Conservation (phyloP, 331 rosid species). For the Malus hybrid region DNA sequence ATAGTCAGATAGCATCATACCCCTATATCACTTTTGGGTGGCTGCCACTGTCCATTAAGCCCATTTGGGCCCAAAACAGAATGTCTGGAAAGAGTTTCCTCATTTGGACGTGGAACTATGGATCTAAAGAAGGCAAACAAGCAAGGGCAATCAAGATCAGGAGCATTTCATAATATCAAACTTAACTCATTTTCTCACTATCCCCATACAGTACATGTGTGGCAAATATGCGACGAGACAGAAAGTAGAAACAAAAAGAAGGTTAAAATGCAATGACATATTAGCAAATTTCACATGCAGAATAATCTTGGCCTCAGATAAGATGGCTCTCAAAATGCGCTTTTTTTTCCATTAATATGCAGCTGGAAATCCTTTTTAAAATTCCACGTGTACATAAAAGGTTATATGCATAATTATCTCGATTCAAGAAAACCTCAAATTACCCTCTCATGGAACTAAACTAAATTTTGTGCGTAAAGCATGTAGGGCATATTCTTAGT, state of each 20-base stretch:
- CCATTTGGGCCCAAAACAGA: slow-evolving; percentile 89
- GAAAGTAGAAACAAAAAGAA: background rate
- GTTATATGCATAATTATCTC: background rate
- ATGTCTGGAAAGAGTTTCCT: slow-evolving; percentile 87
- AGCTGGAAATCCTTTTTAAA: background rate
- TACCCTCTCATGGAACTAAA: background rate
- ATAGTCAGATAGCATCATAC: slow-evolving; percentile 34
- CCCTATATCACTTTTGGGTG: slow-evolving; percentile 64
- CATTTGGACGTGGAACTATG: slow-evolving; percentile 58
- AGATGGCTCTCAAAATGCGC: background rate
- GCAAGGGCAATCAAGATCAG: slow-evolving; percentile 6
- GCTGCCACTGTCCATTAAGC: slow-evolving; percentile 72
- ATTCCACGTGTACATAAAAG: background rate
- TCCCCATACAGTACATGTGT: background rate
- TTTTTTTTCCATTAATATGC: background rate
- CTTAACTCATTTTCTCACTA: background rate
- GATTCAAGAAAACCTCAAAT: background rate
- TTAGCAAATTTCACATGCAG: background rate
- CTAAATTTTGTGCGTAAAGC: background rate
- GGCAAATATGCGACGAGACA: background rate
- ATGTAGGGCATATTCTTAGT: background rate
- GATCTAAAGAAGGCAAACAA: slow-evolving; percentile 45
- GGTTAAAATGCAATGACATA: background rate
- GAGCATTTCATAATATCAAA: background rate
- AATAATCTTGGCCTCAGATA: background rate